phyloP scores from a whole-genome alignment of 148 eudicot species.

The Rhododendron griersonianum region DNA sequence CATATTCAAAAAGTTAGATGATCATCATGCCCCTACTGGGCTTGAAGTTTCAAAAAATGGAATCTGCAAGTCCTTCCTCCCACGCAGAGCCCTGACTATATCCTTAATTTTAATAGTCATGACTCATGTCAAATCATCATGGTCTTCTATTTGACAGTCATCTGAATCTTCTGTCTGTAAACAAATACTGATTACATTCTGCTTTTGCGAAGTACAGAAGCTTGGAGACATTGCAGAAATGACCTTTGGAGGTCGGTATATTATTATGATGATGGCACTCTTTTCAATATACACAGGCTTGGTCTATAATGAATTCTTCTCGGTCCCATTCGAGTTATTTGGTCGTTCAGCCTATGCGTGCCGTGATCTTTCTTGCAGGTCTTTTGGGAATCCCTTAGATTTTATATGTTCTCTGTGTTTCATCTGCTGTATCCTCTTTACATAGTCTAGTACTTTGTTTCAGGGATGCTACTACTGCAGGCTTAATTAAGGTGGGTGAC shows the following conservation, averaged over 20 bases:
- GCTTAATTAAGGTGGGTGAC: slow-evolving; percentile 51
- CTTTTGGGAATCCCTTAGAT: not conserved
- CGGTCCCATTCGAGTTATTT: slow-evolving; percentile 52
- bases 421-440: slow-evolving; percentile 1
- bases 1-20: not conserved
- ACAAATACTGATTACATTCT: slow-evolving; percentile 2
- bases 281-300: slow-evolving; percentile 61
- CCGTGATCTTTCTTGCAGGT: slow-evolving; percentile 57
- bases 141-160: not conserved
- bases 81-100: not conserved
- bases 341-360: slow-evolving; percentile 49
- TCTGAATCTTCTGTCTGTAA: not conserved
- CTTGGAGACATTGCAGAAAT: slow-evolving; percentile 56
- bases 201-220: slow-evolving; percentile 29
- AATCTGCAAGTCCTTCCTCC: not conserved
- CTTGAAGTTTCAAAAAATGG: not conserved
- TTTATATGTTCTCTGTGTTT: slow-evolving; percentile 5
- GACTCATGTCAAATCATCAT: slow-evolving; percentile 1
- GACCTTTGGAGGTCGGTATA: slow-evolving; percentile 59
- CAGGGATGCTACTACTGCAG: slow-evolving; percentile 50
- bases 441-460: not conserved
- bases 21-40: not conserved
- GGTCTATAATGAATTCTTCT: slow-evolving; percentile 52
- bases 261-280: slow-evolving; percentile 43
- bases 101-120: not conserved